Evolutionary conservation across 805 yeast species (phyloP), one percentile per base, ranked within the genome.

Genomic region (Tetrapisispora phaffii): DNA sequence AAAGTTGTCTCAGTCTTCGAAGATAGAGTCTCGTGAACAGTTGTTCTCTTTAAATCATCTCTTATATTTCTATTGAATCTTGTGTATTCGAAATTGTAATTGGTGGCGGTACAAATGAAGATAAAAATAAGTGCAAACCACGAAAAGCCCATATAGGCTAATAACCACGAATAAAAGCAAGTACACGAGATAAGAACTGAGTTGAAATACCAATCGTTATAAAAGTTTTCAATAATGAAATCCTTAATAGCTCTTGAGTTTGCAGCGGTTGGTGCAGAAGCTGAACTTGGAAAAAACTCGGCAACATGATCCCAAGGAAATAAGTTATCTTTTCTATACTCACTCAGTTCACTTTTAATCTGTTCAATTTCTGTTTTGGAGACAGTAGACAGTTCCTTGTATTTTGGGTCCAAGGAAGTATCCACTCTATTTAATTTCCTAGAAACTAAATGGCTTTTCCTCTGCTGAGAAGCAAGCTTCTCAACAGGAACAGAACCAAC

Each of bases 131-230:
- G 60, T 7, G 84, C 75, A 59, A 83, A 73, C 55, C 85, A 59
- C 3, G 90, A 84, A 34, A 78, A 76, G 1, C 87, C 80, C 28
- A 70, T 48, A 53, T 77, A 71, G 2, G 88, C 87, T 40, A 79
- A 63, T 4, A 72, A 50, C 86, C 89, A 85, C 1, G 87, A 70
- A 57, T 79, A 79, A 60, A 82, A 72, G 62, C 88, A 83, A 10
- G 85, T 79, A 9, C 88, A 87, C 23, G 82, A 57, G 48, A 81
- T 70, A 24, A 80, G 54, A 0, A 79, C 73, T 24, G 80, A 71
- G 67, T 84, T 84, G 75, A 79, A 78, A 62, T 80, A 83, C 70
- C 80, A 73, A 61, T 85, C 95, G 13, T 81, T 77, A 52, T 73
- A 79, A 55, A 81, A 81, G 45, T 75, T 81, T 61, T 85, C 93